Percentiles rank a stretch among this genome's conserved stretches.
These are phyloP conservation scores for Hypoxylon rubiginosum DNA, from an alignment of 2,329 filamentous ascomycete species.

Conservation along the genomic window DNA sequence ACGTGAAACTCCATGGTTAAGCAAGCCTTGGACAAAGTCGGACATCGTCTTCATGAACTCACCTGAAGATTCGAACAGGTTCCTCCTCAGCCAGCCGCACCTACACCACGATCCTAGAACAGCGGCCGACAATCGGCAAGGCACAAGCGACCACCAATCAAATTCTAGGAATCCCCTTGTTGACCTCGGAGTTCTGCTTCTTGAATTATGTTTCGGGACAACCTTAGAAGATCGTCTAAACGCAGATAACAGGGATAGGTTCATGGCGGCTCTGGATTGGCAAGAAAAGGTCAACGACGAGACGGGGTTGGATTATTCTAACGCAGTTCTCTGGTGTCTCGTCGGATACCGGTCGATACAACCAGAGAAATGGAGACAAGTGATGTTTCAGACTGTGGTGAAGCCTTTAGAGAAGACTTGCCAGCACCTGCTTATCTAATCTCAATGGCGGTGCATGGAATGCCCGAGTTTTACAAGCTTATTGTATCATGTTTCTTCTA, in stretches of 20 bases:
- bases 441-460: too few species aligned
- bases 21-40: slow-evolving; percentile 22
- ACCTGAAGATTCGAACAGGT: background rate
- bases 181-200: slow-evolving; percentile 41
- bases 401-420: too few species aligned
- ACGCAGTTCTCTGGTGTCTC: slow-evolving; percentile 30
- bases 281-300: slow-evolving; percentile 35
- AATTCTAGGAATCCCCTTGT: background rate
- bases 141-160: background rate
- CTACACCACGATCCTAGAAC: slow-evolving; percentile 17
- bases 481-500: too few species aligned
- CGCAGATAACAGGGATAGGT: slow-evolving; percentile 27
- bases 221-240: slow-evolving; percentile 4
- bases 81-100: slow-evolving; percentile 36
- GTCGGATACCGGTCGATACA: background rate
- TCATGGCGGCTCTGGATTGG: slow-evolving; percentile 39
- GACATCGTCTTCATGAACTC: slow-evolving; percentile 41
- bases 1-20: slow-evolving; percentile 44
- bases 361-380: slow-evolving; percentile 29
- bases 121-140: background rate
- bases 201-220: slow-evolving; percentile 45
- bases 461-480: too few species aligned
- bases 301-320: slow-evolving; percentile 25
- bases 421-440: too few species aligned
- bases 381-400: slow-evolving; percentile 26